Percentiles rank a stretch among this genome's conserved stretches.
Conservation (phyloP, 1,139 yeast species). For the Debaryomycetaceae sp. region DNA sequence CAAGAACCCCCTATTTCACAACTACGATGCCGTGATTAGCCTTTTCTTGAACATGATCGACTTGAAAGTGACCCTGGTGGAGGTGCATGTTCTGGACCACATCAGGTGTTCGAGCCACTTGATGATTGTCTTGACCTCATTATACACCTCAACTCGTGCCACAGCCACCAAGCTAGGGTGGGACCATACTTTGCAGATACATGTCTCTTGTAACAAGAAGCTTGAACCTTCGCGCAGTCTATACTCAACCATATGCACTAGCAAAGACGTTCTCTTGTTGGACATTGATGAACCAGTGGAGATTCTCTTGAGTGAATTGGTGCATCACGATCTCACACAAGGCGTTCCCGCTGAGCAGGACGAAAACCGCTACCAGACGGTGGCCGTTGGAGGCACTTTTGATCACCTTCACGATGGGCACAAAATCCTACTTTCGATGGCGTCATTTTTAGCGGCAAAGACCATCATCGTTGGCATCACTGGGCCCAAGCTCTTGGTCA, state of each 20-base stretch:
- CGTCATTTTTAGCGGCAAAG: slow-evolving; percentile 55
- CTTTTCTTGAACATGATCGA: slow-evolving; percentile 12
- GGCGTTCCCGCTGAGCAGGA: too few relatives aligned
- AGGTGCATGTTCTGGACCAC: slow-evolving; percentile 19
- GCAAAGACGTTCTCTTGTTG: too few relatives aligned
- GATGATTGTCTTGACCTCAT: slow-evolving; percentile 21
- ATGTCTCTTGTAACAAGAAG: slow-evolving; percentile 24
- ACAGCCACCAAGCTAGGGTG: slow-evolving; percentile 17
- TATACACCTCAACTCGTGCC: slow-evolving; percentile 24
- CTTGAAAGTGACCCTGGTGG: slow-evolving; percentile 14
- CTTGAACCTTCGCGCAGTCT: too few relatives aligned
- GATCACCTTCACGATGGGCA: slow-evolving; percentile 98
- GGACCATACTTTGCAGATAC: slow-evolving; percentile 27
- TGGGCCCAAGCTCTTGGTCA: slow-evolving; percentile 66
- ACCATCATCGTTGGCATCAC: slow-evolving; percentile 78
- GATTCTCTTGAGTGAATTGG: too few relatives aligned
- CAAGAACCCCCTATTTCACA: slow-evolving; percentile 19
- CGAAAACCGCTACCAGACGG: too few relatives aligned
- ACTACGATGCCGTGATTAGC: slow-evolving; percentile 22
- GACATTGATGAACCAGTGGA: too few relatives aligned
- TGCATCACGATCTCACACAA: too few relatives aligned
- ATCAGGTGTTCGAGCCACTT: slow-evolving; percentile 20
- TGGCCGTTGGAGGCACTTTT: slow-evolving; percentile 92
- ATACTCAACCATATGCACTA: slow-evolving; percentile 3
- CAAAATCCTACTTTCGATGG: slow-evolving; percentile 71